Evolutionary conservation across 257 asterid species (phyloP), one percentile per base, ranked within the genome.

Genomic region (Gentiana straminea): DNA sequence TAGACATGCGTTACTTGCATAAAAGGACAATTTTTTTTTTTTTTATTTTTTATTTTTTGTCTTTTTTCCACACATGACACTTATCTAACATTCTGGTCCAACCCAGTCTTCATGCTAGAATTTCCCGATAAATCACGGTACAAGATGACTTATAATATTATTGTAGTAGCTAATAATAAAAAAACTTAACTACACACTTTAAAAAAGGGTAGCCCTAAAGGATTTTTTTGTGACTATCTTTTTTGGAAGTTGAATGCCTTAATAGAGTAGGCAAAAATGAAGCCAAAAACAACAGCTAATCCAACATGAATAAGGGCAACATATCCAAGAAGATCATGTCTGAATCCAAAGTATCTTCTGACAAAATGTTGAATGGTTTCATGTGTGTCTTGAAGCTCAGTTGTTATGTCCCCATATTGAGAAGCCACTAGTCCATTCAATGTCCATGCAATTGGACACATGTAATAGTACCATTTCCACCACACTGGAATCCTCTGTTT

Each of bases 401-500:
- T 59, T n/a, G 75, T 41, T 9, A 83, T 8, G 66, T 81, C 90
- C 47, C 81, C 94, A 8, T 71, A 81, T 52, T 86, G 94, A 33
- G 94, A 81, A 46, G 77, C 84, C 15, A 81, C 76, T 58, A 81
- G 36, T 13, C 94, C 94, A n/a, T 86, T 72, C 55, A 86, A 70
- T 34, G 96, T 72, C 94, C 96, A 86, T 0, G 84, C 68, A 37
- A 77, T 49, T 4, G 94, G 92, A 36, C 76, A 74, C n/a, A 62
- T 13, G 60, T 80, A 81, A 51, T 73, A 81, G 85, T 78, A 81
- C 94, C 96, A 86, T 54, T 78, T 71, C 96, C 96, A 86, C 96
- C 94, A 84, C 43, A 71, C 70, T 4, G 95, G 97, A 43, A 83
- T 83, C 65, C 94, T 83, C 95, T 86, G 88, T 58, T 13, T 15